Percentiles rank a stretch among this genome's conserved stretches.
Evolutionary conservation across 2,329 filamentous ascomycete genomes (phyloP).

Genomic region (Apiospora malaysiana): DNA sequence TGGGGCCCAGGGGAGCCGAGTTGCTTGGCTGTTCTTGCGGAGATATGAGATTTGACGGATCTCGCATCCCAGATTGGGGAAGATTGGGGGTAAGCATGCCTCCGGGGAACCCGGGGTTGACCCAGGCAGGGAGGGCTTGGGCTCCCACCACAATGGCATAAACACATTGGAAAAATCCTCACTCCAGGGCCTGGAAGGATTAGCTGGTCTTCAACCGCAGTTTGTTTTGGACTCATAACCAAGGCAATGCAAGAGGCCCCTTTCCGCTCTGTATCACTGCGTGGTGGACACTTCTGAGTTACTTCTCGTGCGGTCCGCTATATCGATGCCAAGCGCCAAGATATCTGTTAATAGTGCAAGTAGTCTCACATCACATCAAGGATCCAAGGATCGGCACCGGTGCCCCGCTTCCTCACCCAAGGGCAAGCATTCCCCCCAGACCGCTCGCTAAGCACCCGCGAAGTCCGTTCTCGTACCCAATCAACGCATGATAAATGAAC

Average conservation of each 20-base stretch:
- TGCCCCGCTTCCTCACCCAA: neutral
- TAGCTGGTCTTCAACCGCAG: neutral
- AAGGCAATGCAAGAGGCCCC: neutral
- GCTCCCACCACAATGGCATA: neutral
- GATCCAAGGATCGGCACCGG: conserved; percentile 1
- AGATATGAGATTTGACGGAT: conserved; percentile 18
- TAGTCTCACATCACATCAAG: neutral
- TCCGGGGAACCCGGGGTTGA: conserved; percentile 10
- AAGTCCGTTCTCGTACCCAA: neutral
- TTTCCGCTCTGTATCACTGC: neutral
- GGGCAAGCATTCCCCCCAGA: neutral
- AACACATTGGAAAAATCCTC: neutral
- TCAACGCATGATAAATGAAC: neutral
- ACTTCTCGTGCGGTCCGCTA: neutral
- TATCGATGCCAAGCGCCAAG: conserved; percentile 14
- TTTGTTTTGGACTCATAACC: neutral
- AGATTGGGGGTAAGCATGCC: conserved; percentile 13
- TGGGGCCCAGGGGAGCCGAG: conserved; percentile 6
- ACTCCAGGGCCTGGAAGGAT: neutral
- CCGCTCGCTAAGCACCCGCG: neutral
- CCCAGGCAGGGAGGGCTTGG: neutral
- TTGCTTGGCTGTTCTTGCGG: neutral
- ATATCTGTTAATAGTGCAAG: conserved; percentile 15
- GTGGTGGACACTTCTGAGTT: neutral
- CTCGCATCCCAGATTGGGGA: conserved; percentile 15